Evolutionary conservation across 345 rosid species (phyloP), one percentile per base, ranked within the genome.

Genomic region (Gossypium anomalum): DNA sequence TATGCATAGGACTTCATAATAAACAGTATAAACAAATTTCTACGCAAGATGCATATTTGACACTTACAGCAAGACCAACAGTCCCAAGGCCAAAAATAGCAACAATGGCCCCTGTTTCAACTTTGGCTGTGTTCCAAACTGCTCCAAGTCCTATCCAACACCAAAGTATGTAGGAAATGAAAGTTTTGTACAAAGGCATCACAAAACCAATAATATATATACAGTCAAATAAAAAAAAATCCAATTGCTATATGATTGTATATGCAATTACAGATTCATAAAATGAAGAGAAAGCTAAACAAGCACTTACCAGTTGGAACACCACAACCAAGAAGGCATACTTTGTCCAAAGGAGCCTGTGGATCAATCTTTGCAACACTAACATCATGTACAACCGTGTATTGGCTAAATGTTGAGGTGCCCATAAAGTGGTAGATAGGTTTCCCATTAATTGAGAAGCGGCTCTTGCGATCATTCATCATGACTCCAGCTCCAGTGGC

Each of bases 251-350:
- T 20, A 70, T 17, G 48, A 38, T 63, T 41, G 16, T 7, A 25
- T 52, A 52, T n/a, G 73, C 22, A 70, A 17, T 29, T 70, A 29
- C 23, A 69, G 47, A 69, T 66, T 20, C 43, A 16, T 48, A 15
- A 65, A 74, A 49, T 11, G 45, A 47, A 67, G 49, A 60, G 13
- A 15, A 63, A 64, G 49, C 34, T 52, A 52, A 29, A 52, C 4
- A 23, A 23, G 41, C n/a, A 13, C 83, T 76, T 84, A 89, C 99
- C 99, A 68, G 99, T 96, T 53, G 99, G 89, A 87, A 96, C 94
- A 85, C 99, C 99, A 87, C 99, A 93, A 4, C 98, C 99, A 83
- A 96, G 98, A 78, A 96, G 99, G 86, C 98, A 92, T 3, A 96
- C 98, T 90, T 93, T 96, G 0, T 96, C 97, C 86, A 96, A 78